Evolutionary conservation across 2,329 filamentous ascomycete species (phyloP).

Genomic region (Huntiella abstrusa): DNA sequence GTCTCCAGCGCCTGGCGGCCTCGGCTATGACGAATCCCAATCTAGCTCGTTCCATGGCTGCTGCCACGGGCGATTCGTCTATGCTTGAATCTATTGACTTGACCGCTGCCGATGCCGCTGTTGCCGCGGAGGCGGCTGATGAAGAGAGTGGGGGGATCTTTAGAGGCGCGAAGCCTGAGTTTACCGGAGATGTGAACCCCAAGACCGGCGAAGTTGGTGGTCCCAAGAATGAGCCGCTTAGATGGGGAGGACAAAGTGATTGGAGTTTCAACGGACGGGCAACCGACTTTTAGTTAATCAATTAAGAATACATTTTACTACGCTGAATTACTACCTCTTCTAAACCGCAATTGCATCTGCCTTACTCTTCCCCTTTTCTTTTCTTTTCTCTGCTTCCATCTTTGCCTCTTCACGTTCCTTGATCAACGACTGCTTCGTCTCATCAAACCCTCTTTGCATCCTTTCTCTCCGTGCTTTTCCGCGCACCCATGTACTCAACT

Average conservation of each 20-base stretch:
- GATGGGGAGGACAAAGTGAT: conserved; percentile 59
- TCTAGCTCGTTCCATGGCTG: conserved; percentile 13
- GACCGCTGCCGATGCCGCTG: conserved; percentile 13
- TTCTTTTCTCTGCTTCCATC: not conserved
- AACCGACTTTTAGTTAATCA: conserved; percentile 55
- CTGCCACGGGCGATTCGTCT: conserved; percentile 16
- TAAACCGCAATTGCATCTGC: not conserved
- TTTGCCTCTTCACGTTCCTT: not conserved
- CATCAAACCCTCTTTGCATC: conserved; percentile 35
- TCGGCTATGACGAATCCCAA: conserved; percentile 24
- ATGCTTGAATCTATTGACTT: conserved; percentile 13
- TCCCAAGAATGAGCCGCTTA: conserved; percentile 87
- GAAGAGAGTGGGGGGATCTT: conserved; percentile 48
- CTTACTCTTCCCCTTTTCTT: not conserved
- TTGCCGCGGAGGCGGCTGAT: conserved; percentile 23
- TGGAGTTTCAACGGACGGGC: conserved; percentile 94
- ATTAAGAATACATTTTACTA: not conserved
- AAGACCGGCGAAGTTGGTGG: conserved; percentile 90
- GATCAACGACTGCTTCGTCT: conserved; percentile 19
- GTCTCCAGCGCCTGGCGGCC: conserved; percentile 49
- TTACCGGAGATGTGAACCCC: conserved; percentile 80
- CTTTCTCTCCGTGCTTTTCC: conserved; percentile 37
- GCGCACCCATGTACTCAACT: conserved; percentile 34
- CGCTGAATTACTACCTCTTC: too few species aligned
- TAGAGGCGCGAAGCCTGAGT: conserved; percentile 70